Evolutionary conservation across 805 yeast species (phyloP).

Genomic region (Gaillardinia entomophila): DNA sequence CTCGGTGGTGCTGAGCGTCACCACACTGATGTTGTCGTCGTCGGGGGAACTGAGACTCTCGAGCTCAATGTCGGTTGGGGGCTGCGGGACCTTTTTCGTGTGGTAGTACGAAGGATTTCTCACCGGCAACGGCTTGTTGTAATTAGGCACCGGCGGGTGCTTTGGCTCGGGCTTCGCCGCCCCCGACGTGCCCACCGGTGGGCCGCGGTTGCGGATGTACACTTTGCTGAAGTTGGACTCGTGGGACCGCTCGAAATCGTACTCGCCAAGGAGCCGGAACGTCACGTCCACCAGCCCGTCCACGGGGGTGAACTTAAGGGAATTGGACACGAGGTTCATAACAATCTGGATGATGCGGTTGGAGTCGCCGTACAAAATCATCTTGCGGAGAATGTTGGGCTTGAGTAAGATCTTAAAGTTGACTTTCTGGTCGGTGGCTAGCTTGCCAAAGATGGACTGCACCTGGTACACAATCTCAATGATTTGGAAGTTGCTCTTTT

Average conservation of each 20-base stretch:
- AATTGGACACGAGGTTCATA: slow-evolving; percentile 87
- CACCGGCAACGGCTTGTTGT: no score
- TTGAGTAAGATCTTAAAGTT: slow-evolving; percentile 53
- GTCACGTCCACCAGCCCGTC: slow-evolving; percentile 73
- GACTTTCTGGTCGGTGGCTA: slow-evolving; percentile 74
- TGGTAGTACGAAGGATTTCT: no score
- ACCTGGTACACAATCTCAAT: slow-evolving; percentile 81
- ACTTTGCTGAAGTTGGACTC: neutral
- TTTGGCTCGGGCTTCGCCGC: no score
- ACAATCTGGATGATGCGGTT: slow-evolving; percentile 87
- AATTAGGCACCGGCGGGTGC: no score
- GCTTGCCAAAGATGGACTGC: slow-evolving; percentile 75
- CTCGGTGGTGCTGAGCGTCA: slow-evolving; percentile 32
- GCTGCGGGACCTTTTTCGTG: neutral
- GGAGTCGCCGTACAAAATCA: slow-evolving; percentile 80
- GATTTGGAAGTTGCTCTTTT: slow-evolving; percentile 73
- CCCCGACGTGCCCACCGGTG: neutral
- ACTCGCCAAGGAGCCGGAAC: slow-evolving; percentile 63
- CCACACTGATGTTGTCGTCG: slow-evolving; percentile 21
- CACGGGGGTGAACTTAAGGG: slow-evolving; percentile 87
- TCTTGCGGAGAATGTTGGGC: slow-evolving; percentile 56
- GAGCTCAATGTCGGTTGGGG: neutral
- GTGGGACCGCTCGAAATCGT: slow-evolving; percentile 33
- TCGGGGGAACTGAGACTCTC: neutral
- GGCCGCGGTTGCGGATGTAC: slow-evolving; percentile 1